phyloP scores from a whole-genome alignment of 1,284 basidiomycete species.

The Bondarzewia mesenterica region DNA sequence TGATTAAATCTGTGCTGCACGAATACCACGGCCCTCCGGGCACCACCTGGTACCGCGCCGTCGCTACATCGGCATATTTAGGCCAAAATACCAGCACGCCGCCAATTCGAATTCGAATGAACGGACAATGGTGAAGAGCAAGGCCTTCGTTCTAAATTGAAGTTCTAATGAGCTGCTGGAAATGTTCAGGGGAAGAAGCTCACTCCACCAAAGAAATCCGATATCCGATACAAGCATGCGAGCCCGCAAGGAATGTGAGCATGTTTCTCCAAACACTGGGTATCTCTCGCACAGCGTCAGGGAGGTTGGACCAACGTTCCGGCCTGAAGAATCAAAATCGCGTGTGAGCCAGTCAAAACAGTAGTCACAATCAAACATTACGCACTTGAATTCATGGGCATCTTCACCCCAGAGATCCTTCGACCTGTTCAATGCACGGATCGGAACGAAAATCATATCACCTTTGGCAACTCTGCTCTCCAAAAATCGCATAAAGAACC shows the following conservation, averaged over 20 bases:
- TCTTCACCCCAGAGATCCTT: conserved; percentile 50
- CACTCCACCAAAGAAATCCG: conserved; percentile 63
- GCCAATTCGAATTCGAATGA: conserved; percentile 49
- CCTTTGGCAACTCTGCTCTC: conserved; percentile 36
- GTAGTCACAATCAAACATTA: not conserved
- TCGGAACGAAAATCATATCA: conserved; percentile 37
- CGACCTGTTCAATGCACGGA: conserved; percentile 35
- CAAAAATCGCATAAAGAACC: not conserved
- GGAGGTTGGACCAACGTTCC: conserved; percentile 48
- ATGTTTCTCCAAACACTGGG: conserved; percentile 54
- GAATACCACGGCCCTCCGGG: too few species aligned
- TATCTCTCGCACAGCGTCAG: conserved; percentile 32
- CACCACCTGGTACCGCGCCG: too few species aligned
- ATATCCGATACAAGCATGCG: conserved; percentile 60
- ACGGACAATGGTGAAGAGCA: conserved; percentile 50
- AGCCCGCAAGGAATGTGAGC: conserved; percentile 54
- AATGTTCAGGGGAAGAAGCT: conserved; percentile 13
- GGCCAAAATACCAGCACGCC: too few species aligned
- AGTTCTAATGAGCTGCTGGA: not conserved
- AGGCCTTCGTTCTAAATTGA: conserved; percentile 35
- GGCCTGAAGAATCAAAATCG: conserved; percentile 27
- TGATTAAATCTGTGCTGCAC: too few species aligned
- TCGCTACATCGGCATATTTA: too few species aligned
- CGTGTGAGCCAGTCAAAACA: conserved; percentile 3
- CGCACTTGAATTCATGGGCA: conserved; percentile 40